Evolutionary conservation across 768 basidiomycete species (phyloP).

Genomic region (Tulasnella sp.): DNA sequence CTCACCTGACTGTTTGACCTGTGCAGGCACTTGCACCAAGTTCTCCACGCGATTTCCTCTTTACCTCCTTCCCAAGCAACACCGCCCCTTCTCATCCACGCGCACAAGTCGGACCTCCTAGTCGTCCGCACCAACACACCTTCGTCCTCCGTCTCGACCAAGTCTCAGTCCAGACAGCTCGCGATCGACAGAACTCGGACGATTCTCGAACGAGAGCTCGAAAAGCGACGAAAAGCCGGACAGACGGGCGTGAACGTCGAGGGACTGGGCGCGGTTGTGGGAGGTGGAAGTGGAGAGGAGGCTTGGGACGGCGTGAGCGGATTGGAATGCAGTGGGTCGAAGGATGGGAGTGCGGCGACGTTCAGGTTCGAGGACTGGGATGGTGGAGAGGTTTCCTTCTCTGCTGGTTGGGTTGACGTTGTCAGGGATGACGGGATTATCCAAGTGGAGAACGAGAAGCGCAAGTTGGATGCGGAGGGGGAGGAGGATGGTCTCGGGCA

Average conservation of each 20-base stretch:
- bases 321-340: slow-evolving; percentile 55
- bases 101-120: slow-evolving; percentile 70
- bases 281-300: slow-evolving; percentile 27
- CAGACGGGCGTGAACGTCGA: slow-evolving; percentile 55
- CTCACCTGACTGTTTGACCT: slow-evolving; percentile 2
- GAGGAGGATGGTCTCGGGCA: neutral
- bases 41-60: slow-evolving; percentile 61
- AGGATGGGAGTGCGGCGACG: slow-evolving; percentile 32
- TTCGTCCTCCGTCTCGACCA: slow-evolving; percentile 33
- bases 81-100: slow-evolving; percentile 58
- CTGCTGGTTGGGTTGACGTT: slow-evolving; percentile 20
- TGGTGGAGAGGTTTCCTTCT: slow-evolving; percentile 65
- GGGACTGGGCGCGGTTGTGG: slow-evolving; percentile 61
- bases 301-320: slow-evolving; percentile 42
- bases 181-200: slow-evolving; percentile 51
- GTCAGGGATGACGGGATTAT: slow-evolving; percentile 14
- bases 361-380: slow-evolving; percentile 81
- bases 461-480: neutral
- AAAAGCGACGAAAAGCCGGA: slow-evolving; percentile 48
- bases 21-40: slow-evolving; percentile 61
- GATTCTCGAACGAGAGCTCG: slow-evolving; percentile 76
- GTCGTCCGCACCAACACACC: slow-evolving; percentile 37
- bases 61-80: slow-evolving; percentile 60
- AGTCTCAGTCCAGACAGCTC: slow-evolving; percentile 35
- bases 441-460: slow-evolving; percentile 7